Evolutionary conservation across 768 basidiomycete genomes (phyloP).

Genomic region (Termitomyces sp.): DNA sequence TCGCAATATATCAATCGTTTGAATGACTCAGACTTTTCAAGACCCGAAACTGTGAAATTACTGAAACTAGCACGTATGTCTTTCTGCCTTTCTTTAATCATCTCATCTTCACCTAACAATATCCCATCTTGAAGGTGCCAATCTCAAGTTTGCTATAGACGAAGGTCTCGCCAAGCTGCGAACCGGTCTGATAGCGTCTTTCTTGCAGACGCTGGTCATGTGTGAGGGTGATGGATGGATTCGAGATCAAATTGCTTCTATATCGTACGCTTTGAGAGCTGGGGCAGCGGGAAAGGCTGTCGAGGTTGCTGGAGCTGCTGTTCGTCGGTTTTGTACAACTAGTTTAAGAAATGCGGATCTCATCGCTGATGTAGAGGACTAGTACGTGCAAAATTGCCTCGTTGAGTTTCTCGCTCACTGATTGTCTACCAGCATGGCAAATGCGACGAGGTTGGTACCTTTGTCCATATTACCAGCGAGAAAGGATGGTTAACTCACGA

Average conservation of each 20-base stretch:
- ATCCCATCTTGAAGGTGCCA: constrained; percentile 37
- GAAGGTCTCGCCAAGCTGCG: constrained; percentile 79
- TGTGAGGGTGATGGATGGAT: constrained; percentile 93
- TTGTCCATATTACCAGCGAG: not conserved
- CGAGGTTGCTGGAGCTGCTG: constrained; percentile 61
- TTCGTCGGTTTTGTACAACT: constrained; percentile 81
- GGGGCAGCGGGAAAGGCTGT: constrained; percentile 73
- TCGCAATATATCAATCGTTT: constrained; percentile 89
- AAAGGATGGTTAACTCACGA: not conserved
- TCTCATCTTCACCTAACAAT: not conserved
- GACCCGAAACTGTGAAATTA: constrained; percentile 58
- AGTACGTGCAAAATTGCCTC: constrained; percentile 45
- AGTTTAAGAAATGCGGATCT: constrained; percentile 75
- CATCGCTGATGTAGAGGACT: constrained; percentile 85
- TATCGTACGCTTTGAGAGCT: constrained; percentile 63
- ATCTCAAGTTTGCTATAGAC: constrained; percentile 90
- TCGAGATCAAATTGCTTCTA: constrained; percentile 53
- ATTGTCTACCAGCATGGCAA: constrained; percentile 59
- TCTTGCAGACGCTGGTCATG: constrained; percentile 94
- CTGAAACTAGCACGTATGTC: constrained; percentile 74
- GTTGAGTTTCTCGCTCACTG: not conserved
- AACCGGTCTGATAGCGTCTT: constrained; percentile 83
- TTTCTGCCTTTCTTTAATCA: not conserved
- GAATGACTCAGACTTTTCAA: constrained; percentile 71
- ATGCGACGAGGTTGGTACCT: constrained; percentile 56